Conservation (phyloP, 148 eudicot species). For the Cornus kousa region DNA sequence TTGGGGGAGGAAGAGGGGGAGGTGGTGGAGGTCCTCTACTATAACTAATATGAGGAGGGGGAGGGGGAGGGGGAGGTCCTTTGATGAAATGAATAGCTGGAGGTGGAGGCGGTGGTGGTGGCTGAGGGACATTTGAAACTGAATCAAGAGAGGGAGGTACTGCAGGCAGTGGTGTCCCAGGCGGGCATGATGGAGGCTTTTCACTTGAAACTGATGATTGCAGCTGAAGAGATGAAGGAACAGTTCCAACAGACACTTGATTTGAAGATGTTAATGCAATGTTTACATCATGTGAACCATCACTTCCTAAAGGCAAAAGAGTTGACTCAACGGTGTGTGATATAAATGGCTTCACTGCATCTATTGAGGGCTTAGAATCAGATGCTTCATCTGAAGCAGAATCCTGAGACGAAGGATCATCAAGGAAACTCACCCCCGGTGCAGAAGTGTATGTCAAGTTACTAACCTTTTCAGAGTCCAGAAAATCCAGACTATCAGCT, state of each 20-base stretch:
- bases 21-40: slow-evolving; percentile 18
- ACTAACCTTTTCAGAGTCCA: slow-evolving; percentile 71
- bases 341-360: slow-evolving; percentile 23
- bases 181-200: slow-evolving; percentile 19
- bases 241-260: slow-evolving; percentile 18
- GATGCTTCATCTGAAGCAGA: slow-evolving; percentile 66
- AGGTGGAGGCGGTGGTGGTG: slow-evolving; percentile 27
- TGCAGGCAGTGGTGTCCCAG: slow-evolving; percentile 5
- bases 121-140: slow-evolving; percentile 17
- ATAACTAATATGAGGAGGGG: slow-evolving; percentile 24
- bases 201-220: slow-evolving; percentile 20
- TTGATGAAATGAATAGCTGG: slow-evolving; percentile 2
- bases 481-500: slow-evolving; percentile 87
- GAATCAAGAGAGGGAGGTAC: slow-evolving; percentile 18
- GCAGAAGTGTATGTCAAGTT: slow-evolving; percentile 32
- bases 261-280: slow-evolving; percentile 20
- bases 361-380: slow-evolving; percentile 46
- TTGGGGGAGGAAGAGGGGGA: background rate
- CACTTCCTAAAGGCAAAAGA: slow-evolving; percentile 28
- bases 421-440: slow-evolving; percentile 45
- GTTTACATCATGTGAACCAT: slow-evolving; percentile 25
- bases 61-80: slow-evolving; percentile 22
- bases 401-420: slow-evolving; percentile 75
- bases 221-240: slow-evolving; percentile 14
- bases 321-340: slow-evolving; percentile 30